phyloP scores from a whole-genome alignment of 2,329 filamentous ascomycete genomes.

The Verticillium albo-atrum region DNA sequence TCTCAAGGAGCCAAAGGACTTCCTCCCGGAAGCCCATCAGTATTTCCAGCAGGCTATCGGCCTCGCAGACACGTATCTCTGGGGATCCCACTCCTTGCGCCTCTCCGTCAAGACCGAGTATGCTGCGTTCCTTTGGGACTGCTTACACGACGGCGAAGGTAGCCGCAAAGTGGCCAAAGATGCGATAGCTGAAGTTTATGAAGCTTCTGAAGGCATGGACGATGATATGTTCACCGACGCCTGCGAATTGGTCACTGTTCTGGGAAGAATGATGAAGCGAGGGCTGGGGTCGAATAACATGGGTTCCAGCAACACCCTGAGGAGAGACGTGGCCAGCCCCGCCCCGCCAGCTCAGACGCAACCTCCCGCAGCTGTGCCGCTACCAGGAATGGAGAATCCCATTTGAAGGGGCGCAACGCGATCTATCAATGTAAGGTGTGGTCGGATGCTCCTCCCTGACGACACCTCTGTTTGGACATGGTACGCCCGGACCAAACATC shows the following conservation, averaged over 20 bases:
- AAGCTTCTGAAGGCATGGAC: slow-evolving; percentile 86
- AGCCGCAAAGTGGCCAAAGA: slow-evolving; percentile 74
- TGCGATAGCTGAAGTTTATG: slow-evolving; percentile 87
- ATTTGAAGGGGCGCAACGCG: slow-evolving; percentile 22
- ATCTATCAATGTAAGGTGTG: neutral
- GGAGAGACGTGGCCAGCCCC: slow-evolving; percentile 23
- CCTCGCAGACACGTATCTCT: slow-evolving; percentile 71
- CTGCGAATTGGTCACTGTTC: slow-evolving; percentile 77
- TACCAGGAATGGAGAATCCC: slow-evolving; percentile 38
- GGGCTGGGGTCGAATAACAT: slow-evolving; percentile 40
- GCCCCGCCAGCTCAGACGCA: slow-evolving; percentile 11
- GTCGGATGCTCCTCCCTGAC: neutral
- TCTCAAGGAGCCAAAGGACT: slow-evolving; percentile 73
- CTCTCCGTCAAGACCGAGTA: slow-evolving; percentile 91
- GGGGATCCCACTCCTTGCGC: slow-evolving; percentile 84
- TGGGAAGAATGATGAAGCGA: slow-evolving; percentile 86
- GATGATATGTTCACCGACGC: slow-evolving; percentile 94
- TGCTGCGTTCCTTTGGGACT: slow-evolving; percentile 90
- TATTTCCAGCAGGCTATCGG: slow-evolving; percentile 75
- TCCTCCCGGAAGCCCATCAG: slow-evolving; percentile 73
- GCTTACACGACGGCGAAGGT: slow-evolving; percentile 73
- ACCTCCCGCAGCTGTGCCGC: slow-evolving; percentile 15
- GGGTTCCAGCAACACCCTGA: slow-evolving; percentile 17
- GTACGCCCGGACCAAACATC: neutral
- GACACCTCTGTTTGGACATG: neutral